A percentile compares a stretch with the other conserved stretches of the same genome.
Conservation (phyloP, 106 monocot genomes). For the Gastrodia elata region DNA sequence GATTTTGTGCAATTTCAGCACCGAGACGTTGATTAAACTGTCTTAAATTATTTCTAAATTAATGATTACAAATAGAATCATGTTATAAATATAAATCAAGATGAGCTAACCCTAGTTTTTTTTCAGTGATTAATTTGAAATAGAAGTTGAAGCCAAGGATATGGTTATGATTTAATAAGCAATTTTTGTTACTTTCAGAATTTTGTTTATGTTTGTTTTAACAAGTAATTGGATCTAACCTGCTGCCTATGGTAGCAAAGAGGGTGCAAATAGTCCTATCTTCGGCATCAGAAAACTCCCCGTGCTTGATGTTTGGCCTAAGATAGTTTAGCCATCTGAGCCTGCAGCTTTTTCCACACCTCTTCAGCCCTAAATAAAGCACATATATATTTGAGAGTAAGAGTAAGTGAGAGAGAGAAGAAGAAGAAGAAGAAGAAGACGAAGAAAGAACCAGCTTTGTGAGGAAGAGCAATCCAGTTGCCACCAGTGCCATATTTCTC, state of each 20-base stretch:
- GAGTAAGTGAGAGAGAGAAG: background rate
- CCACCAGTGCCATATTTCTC: conserved; percentile 85
- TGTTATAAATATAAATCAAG: too few relatives aligned
- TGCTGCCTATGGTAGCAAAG: conserved; percentile 72
- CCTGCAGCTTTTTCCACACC: conserved; percentile 97
- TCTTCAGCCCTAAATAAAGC: conserved; percentile 50
- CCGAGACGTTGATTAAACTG: too few relatives aligned
- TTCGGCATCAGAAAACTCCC: conserved; percentile 62
- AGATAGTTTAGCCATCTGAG: conserved; percentile 78
- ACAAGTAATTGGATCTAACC: conserved; percentile 15
- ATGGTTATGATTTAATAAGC: too few relatives aligned
- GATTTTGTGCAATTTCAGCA: too few relatives aligned
- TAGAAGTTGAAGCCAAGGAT: too few relatives aligned
- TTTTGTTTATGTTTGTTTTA: background rate
- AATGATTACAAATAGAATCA: too few relatives aligned
- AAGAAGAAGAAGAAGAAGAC: background rate
- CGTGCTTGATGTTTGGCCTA: conserved; percentile 80
- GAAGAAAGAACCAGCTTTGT: conserved; percentile 60
- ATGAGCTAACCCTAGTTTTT: too few relatives aligned
- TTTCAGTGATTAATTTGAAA: too few relatives aligned
- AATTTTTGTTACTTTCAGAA: background rate
- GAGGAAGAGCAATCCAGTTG: conserved; percentile 96
- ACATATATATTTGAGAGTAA: background rate
- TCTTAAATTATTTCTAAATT: too few relatives aligned
- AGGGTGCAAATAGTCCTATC: conserved; percentile 69